Evolutionary conservation across 345 rosid species (phyloP).

Genomic region (Punica granatum): DNA sequence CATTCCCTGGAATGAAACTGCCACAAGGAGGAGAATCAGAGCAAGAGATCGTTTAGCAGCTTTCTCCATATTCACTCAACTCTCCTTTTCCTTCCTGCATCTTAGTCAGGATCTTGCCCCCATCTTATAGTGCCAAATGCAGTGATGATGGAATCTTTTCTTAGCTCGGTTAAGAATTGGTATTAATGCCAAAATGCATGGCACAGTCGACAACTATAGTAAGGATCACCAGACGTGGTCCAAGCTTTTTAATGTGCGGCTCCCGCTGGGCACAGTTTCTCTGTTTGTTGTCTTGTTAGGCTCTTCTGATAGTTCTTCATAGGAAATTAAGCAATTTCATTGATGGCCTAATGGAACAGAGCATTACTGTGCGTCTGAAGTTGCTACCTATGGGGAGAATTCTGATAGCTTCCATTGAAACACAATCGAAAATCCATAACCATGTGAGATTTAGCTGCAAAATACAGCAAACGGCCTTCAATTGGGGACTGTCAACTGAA

Average conservation of each 20-base stretch:
- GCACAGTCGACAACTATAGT: neutral
- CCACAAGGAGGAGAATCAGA: neutral
- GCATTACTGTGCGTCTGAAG: too few species aligned
- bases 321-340: neutral
- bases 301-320: neutral
- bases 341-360: neutral
- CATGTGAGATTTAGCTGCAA: neutral
- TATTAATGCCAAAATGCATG: neutral
- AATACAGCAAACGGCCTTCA: neutral
- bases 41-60: neutral
- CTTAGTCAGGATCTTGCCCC: neutral
- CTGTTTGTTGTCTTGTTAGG: neutral
- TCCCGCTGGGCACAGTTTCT: neutral
- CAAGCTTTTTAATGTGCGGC: neutral
- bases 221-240: neutral
- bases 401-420: too few species aligned
- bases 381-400: too few species aligned
- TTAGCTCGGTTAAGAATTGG: neutral
- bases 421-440: too few species aligned
- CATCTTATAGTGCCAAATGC: neutral
- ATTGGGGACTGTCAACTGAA: too few species aligned
- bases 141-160: neutral
- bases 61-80: neutral
- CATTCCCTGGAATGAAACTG: too few species aligned
- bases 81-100: neutral